These are phyloP conservation scores for Auricularia cornea DNA, from an alignment of 768 basidiomycete species.

Conservation along the genomic window DNA sequence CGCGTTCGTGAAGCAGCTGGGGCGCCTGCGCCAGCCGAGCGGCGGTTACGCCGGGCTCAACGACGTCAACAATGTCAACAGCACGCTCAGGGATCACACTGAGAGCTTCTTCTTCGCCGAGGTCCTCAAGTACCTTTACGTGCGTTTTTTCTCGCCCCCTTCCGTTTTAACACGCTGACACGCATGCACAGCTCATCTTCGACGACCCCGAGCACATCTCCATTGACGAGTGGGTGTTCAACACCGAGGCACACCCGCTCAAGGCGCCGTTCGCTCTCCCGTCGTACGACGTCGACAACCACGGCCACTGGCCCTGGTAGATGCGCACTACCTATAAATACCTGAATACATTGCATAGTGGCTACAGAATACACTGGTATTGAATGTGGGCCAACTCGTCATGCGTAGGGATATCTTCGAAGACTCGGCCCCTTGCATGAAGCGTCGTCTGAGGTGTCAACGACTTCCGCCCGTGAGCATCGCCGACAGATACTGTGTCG, in stretches of 20 bases:
- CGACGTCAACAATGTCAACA: constrained; percentile 42
- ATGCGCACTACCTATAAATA: no score
- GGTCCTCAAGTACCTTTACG: constrained; percentile 66
- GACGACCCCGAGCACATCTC: constrained; percentile 60
- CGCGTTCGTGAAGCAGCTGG: constrained; percentile 29
- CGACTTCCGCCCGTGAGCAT: no score
- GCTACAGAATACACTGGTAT: no score
- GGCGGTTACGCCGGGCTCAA: constrained; percentile 42
- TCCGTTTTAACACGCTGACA: no score
- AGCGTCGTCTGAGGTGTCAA: no score
- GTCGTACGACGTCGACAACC: neutral
- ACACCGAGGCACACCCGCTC: constrained; percentile 67
- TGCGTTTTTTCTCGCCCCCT: constrained; percentile 16
- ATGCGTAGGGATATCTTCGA: no score
- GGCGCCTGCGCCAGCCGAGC: neutral
- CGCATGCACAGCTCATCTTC: constrained; percentile 34
- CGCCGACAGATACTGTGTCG: no score
- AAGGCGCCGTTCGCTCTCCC: constrained; percentile 39
- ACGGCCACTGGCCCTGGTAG: no score
- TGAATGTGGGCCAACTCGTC: no score
- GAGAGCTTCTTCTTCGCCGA: neutral
- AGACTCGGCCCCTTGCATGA: no score
- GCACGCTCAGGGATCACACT: constrained; percentile 40
- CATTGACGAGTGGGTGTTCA: constrained; percentile 53
- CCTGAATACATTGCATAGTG: no score